Percentiles rank a stretch among this genome's conserved stretches.
Evolutionary conservation across 2,329 filamentous ascomycete species (phyloP).

Genomic region (Pseudogymnoascus sp.): DNA sequence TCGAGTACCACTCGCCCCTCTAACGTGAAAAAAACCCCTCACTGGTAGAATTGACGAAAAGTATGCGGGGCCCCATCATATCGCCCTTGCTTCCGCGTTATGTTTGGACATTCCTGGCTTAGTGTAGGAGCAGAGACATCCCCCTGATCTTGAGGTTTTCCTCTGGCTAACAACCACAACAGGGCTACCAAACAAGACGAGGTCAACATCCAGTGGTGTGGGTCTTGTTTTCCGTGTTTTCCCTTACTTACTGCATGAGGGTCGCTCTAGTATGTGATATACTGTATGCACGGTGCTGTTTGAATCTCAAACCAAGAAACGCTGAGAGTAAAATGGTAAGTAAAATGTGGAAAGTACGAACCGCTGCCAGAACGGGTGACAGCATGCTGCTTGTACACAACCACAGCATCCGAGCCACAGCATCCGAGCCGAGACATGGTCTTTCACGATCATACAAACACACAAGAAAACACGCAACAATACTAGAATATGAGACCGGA

Average conservation of each 20-base stretch:
- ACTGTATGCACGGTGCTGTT: neutral
- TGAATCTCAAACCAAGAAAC: neutral
- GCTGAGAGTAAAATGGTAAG: neutral
- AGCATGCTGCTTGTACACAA: neutral
- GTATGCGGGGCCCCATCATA: neutral
- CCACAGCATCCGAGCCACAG: neutral
- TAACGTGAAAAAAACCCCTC: neutral
- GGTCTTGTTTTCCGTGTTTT: neutral
- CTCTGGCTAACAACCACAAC: neutral
- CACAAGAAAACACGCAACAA: neutral
- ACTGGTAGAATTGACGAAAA: neutral
- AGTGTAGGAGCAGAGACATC: neutral
- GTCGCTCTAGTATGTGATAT: neutral
- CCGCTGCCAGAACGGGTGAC: neutral
- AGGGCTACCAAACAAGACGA: neutral
- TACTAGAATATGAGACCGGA: neutral
- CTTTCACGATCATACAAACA: neutral
- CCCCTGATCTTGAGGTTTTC: neutral
- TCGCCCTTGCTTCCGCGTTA: neutral
- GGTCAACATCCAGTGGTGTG: neutral
- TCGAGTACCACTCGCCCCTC: neutral
- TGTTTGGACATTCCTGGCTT: neutral
- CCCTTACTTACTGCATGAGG: neutral
- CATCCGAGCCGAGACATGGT: neutral
- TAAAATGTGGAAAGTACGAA: neutral